phyloP scores from a whole-genome alignment of 148 eudicot genomes.

The Cornus kousa region DNA sequence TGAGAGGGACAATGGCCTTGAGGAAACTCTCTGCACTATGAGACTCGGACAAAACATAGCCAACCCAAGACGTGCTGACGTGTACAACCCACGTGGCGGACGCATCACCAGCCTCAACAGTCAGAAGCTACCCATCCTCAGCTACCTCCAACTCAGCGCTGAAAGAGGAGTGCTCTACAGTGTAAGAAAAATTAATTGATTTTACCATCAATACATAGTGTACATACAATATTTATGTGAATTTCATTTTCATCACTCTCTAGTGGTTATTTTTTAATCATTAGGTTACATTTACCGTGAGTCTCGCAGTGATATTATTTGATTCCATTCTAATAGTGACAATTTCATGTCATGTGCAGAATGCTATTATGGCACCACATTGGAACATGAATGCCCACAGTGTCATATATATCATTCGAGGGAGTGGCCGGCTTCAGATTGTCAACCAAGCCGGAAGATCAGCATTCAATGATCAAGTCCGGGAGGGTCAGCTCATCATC shows the following conservation, averaged over 20 bases:
- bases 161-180: conserved; percentile 28
- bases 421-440: conserved; percentile 3
- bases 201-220: too few relatives aligned
- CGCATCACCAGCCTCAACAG: conserved; percentile 17
- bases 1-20: conserved; percentile 15
- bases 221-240: too few relatives aligned
- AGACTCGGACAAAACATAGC: conserved; percentile 22
- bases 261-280: too few relatives aligned
- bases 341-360: background rate
- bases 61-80: conserved; percentile 18
- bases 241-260: too few relatives aligned
- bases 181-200: conserved; percentile 11
- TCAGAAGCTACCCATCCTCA: conserved; percentile 28
- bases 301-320: too few relatives aligned
- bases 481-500: conserved; percentile 4
- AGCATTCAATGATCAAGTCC: background rate
- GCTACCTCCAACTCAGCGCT: conserved; percentile 24
- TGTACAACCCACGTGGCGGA: conserved; percentile 20
- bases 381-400: conserved; percentile 13
- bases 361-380: conserved; percentile 4
- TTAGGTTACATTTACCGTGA: too few relatives aligned
- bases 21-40: conserved; percentile 27
- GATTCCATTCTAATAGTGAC: too few relatives aligned
- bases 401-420: background rate
- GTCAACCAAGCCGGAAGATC: background rate